phyloP scores from a whole-genome alignment of 2,329 filamentous ascomycete species.

The Fonsecaea pugnacius region DNA sequence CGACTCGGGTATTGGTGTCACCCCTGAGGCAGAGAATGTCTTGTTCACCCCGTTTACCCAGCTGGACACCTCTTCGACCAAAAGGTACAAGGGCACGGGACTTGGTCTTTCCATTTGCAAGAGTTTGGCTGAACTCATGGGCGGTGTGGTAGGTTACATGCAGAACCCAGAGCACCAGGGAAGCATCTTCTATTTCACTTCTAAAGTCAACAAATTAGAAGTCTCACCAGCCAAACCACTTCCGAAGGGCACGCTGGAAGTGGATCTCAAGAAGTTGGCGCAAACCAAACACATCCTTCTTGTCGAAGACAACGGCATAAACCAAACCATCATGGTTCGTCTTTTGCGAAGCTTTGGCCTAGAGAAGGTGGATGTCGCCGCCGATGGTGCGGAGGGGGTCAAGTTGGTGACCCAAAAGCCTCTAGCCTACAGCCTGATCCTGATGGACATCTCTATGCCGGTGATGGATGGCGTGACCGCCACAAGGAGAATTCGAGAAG shows the following conservation, averaged over 20 bases:
- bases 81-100: slow-evolving; percentile 61
- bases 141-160: slow-evolving; percentile 55
- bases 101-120: slow-evolving; percentile 63
- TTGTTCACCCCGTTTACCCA: slow-evolving; percentile 63
- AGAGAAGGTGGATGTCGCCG: slow-evolving; percentile 71
- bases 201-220: slow-evolving; percentile 27
- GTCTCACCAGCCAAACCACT: slow-evolving; percentile 30
- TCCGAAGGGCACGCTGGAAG: slow-evolving; percentile 34
- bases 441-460: slow-evolving; percentile 45
- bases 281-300: slow-evolving; percentile 48
- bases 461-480: slow-evolving; percentile 45
- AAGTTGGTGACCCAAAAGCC: slow-evolving; percentile 60
- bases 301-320: slow-evolving; percentile 51
- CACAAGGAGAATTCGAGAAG: slow-evolving; percentile 40
- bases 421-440: slow-evolving; percentile 62
- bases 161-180: slow-evolving; percentile 40
- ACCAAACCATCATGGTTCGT: slow-evolving; percentile 57
- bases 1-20: slow-evolving; percentile 61
- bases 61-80: slow-evolving; percentile 59
- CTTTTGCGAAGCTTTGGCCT: slow-evolving; percentile 60
- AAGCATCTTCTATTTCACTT: slow-evolving; percentile 39
- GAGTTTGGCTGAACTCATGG: slow-evolving; percentile 61
- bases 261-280: slow-evolving; percentile 46
- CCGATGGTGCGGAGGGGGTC: slow-evolving; percentile 82
- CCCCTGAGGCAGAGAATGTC: slow-evolving; percentile 49